Base-by-base conservation (phyloP, 352 stramenopile genomes). In the Pythium chondricola region DNA sequence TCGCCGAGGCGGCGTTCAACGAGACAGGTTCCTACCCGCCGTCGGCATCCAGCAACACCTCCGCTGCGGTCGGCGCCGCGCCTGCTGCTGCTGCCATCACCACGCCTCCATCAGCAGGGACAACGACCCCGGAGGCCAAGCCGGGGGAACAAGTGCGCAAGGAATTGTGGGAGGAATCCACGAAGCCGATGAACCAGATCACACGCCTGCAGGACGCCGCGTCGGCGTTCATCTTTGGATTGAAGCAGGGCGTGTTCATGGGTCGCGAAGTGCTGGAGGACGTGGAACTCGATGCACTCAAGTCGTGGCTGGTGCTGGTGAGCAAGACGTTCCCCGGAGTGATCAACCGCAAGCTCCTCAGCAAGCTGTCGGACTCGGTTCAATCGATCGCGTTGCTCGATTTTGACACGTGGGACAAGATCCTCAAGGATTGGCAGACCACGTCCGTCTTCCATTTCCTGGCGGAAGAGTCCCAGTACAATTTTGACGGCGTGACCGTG, bases 191-290 rank as follows among this genome's bases (percentile, higher is more conserved):
- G 68, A 88, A 85, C 55, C 56, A 78, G 54, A 87, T 72, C 8
- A 92, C 80, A 31, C 80, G 80, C 7, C 56, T 92, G 29, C 73
- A 83, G 55, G 80, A 92, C 49, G 80, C 80, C 0, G 80, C 70
- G 2, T 86, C 80, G 17, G 74, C 80, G 27, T 92, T 92, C 49
- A 56, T 92, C 21, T 92, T 92, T 40, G 80, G 80, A 2, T 64
- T 92, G 13, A 83, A 85, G 37, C 74, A 88, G 43, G 75, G 77
- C 39, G 66, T 75, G 13, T 92, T 92, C 39, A 86, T 88, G 72
- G 70, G 68, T 2, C 76, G 75, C 30, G 74, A 88, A 35, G 65
- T 81, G 43, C 77, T 92, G 42, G 73, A 89, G 16, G 77, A 89
- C 31, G 71, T 75, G 14, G 77, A 88, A 53, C 67, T 92, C 14